phyloP scores from a whole-genome alignment of 768 basidiomycete species.

The Rossbeevera mucosa region DNA sequence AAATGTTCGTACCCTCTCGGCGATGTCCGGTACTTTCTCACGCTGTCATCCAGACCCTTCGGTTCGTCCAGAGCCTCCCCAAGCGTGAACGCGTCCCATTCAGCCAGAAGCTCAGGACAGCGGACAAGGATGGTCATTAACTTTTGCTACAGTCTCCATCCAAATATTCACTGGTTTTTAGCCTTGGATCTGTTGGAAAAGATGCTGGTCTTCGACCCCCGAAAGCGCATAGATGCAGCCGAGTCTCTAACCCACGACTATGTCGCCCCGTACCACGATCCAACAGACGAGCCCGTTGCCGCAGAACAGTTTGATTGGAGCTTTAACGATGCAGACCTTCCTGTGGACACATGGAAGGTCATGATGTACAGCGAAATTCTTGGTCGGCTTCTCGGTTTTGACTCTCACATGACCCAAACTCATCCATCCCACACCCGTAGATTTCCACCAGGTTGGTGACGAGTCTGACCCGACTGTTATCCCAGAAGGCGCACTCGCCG shows the following conservation, averaged over 20 bases:
- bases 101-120: constrained; percentile 84
- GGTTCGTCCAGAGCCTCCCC: constrained; percentile 96
- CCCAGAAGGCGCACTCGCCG: constrained; percentile 66
- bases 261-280: constrained; percentile 96
- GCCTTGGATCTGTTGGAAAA: constrained; percentile 95
- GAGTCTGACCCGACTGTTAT: constrained; percentile 34
- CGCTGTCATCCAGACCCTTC: constrained; percentile 66
- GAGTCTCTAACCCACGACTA: constrained; percentile 90
- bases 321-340: constrained; percentile 98
- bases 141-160: not conserved
- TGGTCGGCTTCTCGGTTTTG: constrained; percentile 47
- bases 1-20: constrained; percentile 58
- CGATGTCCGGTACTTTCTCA: constrained; percentile 8
- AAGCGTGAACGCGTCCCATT: constrained; percentile 96
- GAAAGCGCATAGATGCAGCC: constrained; percentile 92
- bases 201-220: constrained; percentile 98
- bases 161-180: constrained; percentile 26
- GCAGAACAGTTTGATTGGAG: constrained; percentile 97
- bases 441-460: constrained; percentile 78
- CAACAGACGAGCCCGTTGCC: constrained; percentile 93
- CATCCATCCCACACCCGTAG: constrained; percentile 32
- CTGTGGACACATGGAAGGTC: constrained; percentile 99
- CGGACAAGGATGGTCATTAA: constrained; percentile 76
- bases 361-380: constrained; percentile 99
- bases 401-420: not conserved